Evolutionary conservation across 1,284 basidiomycete species (phyloP).

Genomic region (Boletus smithii): DNA sequence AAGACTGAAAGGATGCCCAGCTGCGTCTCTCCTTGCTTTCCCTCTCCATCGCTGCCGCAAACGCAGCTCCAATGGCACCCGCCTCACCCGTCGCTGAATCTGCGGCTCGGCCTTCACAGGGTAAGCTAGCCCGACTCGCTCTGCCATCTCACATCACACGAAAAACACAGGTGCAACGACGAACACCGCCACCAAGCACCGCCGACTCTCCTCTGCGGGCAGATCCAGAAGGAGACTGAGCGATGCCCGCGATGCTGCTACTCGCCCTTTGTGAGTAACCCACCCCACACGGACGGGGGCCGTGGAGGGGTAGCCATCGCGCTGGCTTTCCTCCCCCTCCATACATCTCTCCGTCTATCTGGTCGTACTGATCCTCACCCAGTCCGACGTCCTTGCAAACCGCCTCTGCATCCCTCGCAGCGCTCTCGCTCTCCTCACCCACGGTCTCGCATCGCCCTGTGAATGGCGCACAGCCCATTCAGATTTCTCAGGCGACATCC

Average conservation of each 20-base stretch:
- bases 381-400: constrained; percentile 46
- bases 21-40: constrained; percentile 61
- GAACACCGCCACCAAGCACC: too few relatives aligned
- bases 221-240: constrained; percentile 65
- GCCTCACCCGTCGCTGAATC: too few relatives aligned
- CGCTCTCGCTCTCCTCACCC: constrained; percentile 57
- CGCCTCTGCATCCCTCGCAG: constrained; percentile 40
- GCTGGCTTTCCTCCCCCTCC: too few relatives aligned
- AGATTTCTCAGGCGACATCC: not conserved
- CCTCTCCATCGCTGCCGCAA: constrained; percentile 58
- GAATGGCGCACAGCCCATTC: constrained; percentile 17
- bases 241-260: constrained; percentile 72
- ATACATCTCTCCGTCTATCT: constrained; percentile 2
- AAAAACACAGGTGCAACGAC: constrained; percentile 37
- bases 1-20: too few relatives aligned
- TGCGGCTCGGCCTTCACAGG: constrained; percentile 20
- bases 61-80: constrained; percentile 48
- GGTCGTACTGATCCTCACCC: constrained; percentile 8
- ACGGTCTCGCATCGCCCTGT: constrained; percentile 33
- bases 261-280: constrained; percentile 62
- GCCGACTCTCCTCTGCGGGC: constrained; percentile 64
- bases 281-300: too few relatives aligned
- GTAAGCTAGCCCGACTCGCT: constrained; percentile 9
- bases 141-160: constrained; percentile 7
- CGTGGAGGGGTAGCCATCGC: not conserved